A percentile compares a stretch with the other conserved stretches of the same genome.
Conservation (phyloP, 2,329 filamentous ascomycete species). For the Trichoderma guizhouense region DNA sequence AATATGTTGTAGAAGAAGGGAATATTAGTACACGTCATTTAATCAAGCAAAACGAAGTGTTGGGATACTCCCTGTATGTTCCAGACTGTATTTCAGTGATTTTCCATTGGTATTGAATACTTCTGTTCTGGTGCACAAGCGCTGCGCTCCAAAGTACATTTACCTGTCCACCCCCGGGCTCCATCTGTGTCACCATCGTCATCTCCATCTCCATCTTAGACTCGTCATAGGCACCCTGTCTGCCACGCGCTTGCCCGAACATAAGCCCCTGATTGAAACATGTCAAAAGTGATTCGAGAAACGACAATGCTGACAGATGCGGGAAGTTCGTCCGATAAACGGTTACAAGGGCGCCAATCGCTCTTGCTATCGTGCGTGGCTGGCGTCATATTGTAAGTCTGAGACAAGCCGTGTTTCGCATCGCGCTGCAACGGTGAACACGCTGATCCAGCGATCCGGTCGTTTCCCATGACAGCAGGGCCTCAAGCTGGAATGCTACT, state of each 20-base stretch:
- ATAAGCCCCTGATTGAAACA: constrained; percentile 9
- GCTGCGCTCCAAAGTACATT: not conserved
- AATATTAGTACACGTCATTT: not conserved
- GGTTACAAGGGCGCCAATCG: not conserved
- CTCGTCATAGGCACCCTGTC: not conserved
- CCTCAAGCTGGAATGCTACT: not conserved
- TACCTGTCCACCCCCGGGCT: not conserved
- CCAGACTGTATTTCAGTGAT: not conserved
- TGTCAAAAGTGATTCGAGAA: not conserved
- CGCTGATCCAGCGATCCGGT: not conserved
- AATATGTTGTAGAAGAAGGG: not conserved
- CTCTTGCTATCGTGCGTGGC: not conserved
- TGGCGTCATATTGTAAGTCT: constrained; percentile 15
- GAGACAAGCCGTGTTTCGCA: constrained; percentile 16
- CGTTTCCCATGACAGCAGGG: not conserved
- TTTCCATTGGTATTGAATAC: not conserved
- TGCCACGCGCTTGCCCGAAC: constrained; percentile 7
- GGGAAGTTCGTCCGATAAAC: not conserved
- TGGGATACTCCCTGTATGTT: not conserved
- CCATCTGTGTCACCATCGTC: not conserved
- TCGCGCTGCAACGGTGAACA: not conserved
- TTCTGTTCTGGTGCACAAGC: fast-evolving
- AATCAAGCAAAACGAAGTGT: not conserved
- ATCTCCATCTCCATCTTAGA: not conserved
- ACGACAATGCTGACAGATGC: constrained; percentile 3